Evolutionary conservation across 768 basidiomycete species (phyloP).

Genomic region (Tephrocybe sp.): DNA sequence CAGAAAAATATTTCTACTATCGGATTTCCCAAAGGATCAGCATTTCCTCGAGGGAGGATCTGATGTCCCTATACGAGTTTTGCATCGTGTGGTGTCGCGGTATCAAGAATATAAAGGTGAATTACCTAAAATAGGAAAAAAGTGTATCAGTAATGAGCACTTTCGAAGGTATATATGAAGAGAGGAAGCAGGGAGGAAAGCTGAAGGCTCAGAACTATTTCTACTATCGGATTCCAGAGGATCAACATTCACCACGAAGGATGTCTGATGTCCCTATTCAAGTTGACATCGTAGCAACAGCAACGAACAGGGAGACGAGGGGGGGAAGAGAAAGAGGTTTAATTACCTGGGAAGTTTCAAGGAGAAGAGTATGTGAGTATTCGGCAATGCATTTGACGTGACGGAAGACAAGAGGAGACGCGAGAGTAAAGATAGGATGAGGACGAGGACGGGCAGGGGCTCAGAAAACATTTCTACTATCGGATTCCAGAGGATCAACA

Average conservation of each 20-base stretch:
- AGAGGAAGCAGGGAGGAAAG: not conserved
- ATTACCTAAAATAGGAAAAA: too few relatives aligned
- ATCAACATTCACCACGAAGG: conserved; percentile 33
- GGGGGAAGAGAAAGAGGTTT: not conserved
- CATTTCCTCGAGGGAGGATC: conserved; percentile 37
- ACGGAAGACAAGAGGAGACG: too few relatives aligned
- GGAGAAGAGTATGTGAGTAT: too few relatives aligned
- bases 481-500: too few relatives aligned
- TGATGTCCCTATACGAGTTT: conserved; percentile 47
- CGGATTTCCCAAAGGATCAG: conserved; percentile 37
- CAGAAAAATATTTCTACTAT: conserved; percentile 58
- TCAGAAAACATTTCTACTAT: too few relatives aligned
- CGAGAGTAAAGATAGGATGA: too few relatives aligned
- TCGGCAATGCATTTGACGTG: too few relatives aligned
- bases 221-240: conserved; percentile 51
- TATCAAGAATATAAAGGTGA: too few relatives aligned
- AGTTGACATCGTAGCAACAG: not conserved
- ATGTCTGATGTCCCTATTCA: conserved; percentile 45
- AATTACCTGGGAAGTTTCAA: not conserved
- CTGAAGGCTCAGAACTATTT: conserved; percentile 38
- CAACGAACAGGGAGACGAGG: not conserved
- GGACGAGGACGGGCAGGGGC: too few relatives aligned
- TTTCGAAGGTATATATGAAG: not conserved
- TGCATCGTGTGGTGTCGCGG: too few relatives aligned
- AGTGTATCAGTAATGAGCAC: not conserved